A percentile compares a stretch with the other conserved stretches of the same genome.
Evolutionary conservation across 345 rosid species (phyloP).

Genomic region (Boechera stricta): DNA sequence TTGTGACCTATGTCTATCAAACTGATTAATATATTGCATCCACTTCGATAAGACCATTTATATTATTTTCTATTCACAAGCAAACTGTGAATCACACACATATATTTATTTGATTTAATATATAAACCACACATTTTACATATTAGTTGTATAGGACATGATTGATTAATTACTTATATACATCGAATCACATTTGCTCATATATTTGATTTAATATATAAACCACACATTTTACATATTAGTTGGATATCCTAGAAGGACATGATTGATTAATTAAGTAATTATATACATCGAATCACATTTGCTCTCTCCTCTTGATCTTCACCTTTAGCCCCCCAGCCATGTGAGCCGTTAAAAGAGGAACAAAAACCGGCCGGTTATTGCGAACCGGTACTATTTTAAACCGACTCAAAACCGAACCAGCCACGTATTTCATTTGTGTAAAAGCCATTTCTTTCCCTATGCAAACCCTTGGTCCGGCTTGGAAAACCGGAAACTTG

Average conservation of each 20-base stretch:
- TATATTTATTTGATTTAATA: constrained; percentile 12
- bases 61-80: constrained; percentile 17
- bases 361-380: constrained; percentile 59
- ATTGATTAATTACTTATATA: too few species aligned
- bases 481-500: constrained; percentile 72
- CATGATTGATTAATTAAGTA: constrained; percentile 12
- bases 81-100: constrained; percentile 29
- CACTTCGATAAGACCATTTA: constrained; percentile 10
- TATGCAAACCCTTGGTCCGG: constrained; percentile 75
- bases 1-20: constrained; percentile 9
- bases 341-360: constrained; percentile 72
- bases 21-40: constrained; percentile 21
- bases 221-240: constrained; percentile 31
- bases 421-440: constrained; percentile 79
- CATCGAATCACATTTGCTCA: too few species aligned
- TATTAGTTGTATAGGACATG: not conserved
- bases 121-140: not conserved
- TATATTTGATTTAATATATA: not conserved
- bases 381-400: constrained; percentile 47
- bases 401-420: constrained; percentile 52
- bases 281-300: not conserved
- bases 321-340: constrained; percentile 67
- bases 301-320: constrained; percentile 48
- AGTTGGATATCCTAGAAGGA: constrained; percentile 24
- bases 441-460: constrained; percentile 80